A percentile compares a stretch with the other conserved stretches of the same genome.
phyloP scores from a whole-genome alignment of 495 filamentous ascomycete genomes.

The Neurospora sp. region DNA sequence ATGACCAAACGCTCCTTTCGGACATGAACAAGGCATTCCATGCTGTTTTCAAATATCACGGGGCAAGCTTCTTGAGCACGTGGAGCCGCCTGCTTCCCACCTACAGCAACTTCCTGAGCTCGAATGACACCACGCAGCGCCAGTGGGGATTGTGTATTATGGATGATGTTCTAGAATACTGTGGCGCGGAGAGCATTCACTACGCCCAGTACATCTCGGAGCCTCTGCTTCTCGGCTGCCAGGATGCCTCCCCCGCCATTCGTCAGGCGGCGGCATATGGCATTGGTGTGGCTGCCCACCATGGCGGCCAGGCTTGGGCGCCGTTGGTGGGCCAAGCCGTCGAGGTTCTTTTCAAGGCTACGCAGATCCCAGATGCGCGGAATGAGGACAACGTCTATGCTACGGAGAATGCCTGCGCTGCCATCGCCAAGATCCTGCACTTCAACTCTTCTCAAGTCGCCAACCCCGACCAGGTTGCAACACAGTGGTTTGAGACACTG shows the following conservation, averaged over 20 bases:
- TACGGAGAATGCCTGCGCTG: slow-evolving; percentile 90
- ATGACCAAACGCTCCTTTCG: slow-evolving; percentile 90
- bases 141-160: slow-evolving; percentile 99
- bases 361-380: slow-evolving; percentile 66
- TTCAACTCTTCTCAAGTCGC: slow-evolving; percentile 68
- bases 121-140: slow-evolving; percentile 77
- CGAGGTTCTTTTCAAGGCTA: slow-evolving; percentile 72
- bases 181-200: slow-evolving; percentile 68
- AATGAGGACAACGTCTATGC: slow-evolving; percentile 93
- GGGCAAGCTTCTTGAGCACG: slow-evolving; percentile 66
- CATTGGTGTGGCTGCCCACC: slow-evolving; percentile 89
- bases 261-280: slow-evolving; percentile 95
- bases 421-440: slow-evolving; percentile 92
- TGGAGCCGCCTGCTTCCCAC: slow-evolving; percentile 79
- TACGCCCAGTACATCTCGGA: slow-evolving; percentile 78
- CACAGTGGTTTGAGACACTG: slow-evolving; percentile 78
- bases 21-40: slow-evolving; percentile 99
- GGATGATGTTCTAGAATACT: slow-evolving; percentile 97
- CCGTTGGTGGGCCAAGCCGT: slow-evolving; percentile 72
- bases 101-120: slow-evolving; percentile 78
- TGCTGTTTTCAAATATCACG: slow-evolving; percentile 95
- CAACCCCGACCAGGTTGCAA: slow-evolving; percentile 60
- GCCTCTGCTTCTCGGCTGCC: slow-evolving; percentile 72
- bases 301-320: slow-evolving; percentile 75
- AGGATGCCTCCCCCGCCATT: slow-evolving; percentile 78